A percentile compares a stretch with the other conserved stretches of the same genome.
Evolutionary conservation across 805 yeast genomes (phyloP).

Genomic region (Kluyveromyces dobzhanskii): DNA sequence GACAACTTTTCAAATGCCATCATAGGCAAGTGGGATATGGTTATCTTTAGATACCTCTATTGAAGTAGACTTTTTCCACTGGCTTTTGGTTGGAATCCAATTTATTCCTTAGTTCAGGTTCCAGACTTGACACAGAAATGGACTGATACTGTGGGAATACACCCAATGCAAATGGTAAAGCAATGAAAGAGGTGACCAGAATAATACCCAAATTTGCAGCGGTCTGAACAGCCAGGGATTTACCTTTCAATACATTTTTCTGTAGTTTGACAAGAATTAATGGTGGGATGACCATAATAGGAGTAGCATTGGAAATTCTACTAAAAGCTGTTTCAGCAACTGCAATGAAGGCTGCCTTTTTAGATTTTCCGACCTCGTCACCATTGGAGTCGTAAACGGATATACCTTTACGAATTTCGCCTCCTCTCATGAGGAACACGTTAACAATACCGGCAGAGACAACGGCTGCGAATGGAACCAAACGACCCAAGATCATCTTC

Average conservation of each 20-base stretch:
- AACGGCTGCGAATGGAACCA: conserved; percentile 98
- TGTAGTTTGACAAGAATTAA: conserved; percentile 73
- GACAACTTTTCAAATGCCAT: too few relatives aligned
- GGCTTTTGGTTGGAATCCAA: conserved; percentile 53
- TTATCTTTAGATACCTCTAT: conserved; percentile 71
- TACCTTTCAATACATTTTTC: conserved; percentile 57
- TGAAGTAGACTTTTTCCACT: conserved; percentile 65
- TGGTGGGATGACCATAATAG: conserved; percentile 96
- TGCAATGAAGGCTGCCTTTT: conserved; percentile 82
- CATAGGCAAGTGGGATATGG: too few relatives aligned
- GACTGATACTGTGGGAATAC: conserved; percentile 86
- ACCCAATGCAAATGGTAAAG: conserved; percentile 89
- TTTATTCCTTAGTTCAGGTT: conserved; percentile 51
- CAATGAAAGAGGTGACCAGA: conserved; percentile 75
- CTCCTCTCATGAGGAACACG: conserved; percentile 93
- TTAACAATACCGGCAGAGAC: conserved; percentile 95
- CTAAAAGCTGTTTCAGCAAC: conserved; percentile 97
- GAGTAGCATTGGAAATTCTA: conserved; percentile 92
- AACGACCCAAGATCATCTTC: conserved; percentile 63
- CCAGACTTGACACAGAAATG: conserved; percentile 52
- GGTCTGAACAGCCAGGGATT: conserved; percentile 56
- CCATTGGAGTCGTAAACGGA: conserved; percentile 60
- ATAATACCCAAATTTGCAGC: conserved; percentile 78
- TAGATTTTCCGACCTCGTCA: conserved; percentile 63
- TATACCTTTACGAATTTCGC: conserved; percentile 83